Evolutionary conservation across 352 stramenopile species (phyloP).

Genomic region (Saprolegnia diclina): DNA sequence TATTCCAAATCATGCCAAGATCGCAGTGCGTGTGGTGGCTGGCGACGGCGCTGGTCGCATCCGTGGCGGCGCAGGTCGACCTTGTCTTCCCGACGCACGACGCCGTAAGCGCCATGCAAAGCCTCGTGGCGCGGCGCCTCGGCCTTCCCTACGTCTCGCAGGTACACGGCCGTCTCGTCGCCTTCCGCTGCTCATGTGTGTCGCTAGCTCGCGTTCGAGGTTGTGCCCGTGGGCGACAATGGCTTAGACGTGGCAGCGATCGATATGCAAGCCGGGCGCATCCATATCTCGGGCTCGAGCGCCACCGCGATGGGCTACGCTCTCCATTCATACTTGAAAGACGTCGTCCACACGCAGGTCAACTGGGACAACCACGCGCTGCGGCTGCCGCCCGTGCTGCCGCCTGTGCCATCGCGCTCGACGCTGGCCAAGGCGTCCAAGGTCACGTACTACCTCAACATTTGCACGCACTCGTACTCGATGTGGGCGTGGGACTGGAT

Average conservation of each 20-base stretch:
- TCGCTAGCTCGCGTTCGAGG: slow-evolving; percentile 46
- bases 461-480: slow-evolving; percentile 89
- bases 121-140: slow-evolving; percentile 55
- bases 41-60: background rate
- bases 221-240: slow-evolving; percentile 33
- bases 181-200: background rate
- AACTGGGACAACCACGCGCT: slow-evolving; percentile 78
- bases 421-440: slow-evolving; percentile 51
- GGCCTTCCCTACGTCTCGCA: slow-evolving; percentile 52
- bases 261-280: slow-evolving; percentile 36
- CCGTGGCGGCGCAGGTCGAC: background rate
- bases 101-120: slow-evolving; percentile 39
- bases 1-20: background rate
- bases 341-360: slow-evolving; percentile 57
- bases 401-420: slow-evolving; percentile 31
- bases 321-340: slow-evolving; percentile 76
- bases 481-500: slow-evolving; percentile 82
- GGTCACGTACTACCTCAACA: slow-evolving; percentile 90
- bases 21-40: background rate
- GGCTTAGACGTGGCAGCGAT: slow-evolving; percentile 61
- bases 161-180: slow-evolving; percentile 29
- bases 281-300: slow-evolving; percentile 51
- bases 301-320: slow-evolving; percentile 66
- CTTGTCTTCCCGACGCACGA: slow-evolving; percentile 38
- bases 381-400: slow-evolving; percentile 46